Evolutionary conservation across 1,284 basidiomycete genomes (phyloP).

Genomic region (Lentinula novae-zelandiae): DNA sequence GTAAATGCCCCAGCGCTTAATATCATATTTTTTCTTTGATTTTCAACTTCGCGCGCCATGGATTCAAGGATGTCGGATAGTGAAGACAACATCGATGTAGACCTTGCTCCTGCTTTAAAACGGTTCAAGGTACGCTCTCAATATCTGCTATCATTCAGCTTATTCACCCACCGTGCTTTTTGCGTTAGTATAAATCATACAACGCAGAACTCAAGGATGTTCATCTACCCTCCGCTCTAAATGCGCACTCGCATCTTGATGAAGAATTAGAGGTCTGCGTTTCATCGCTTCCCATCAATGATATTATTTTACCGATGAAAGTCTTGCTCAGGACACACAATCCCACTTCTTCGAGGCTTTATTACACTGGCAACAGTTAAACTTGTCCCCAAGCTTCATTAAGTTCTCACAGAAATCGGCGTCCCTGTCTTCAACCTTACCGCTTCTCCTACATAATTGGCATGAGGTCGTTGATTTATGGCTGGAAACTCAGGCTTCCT

Average conservation of each 20-base stretch:
- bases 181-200: constrained; percentile 68
- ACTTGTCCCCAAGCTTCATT: constrained; percentile 75
- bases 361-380: constrained; percentile 74
- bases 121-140: constrained; percentile 12
- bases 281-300: constrained; percentile 5
- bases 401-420: constrained; percentile 60
- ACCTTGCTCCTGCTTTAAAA: constrained; percentile 1
- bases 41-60: too few species aligned
- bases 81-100: constrained; percentile 4
- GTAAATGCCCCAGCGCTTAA: neutral
- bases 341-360: constrained; percentile 72
- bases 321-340: constrained; percentile 49
- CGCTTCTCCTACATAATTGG: constrained; percentile 81
- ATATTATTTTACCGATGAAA: constrained; percentile 23
- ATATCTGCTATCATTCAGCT: neutral
- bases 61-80: neutral
- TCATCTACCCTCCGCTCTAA: constrained; percentile 64
- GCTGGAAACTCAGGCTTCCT: constrained; percentile 47
- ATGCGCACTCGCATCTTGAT: constrained; percentile 29
- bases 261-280: constrained; percentile 53
- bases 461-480: constrained; percentile 61
- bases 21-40: neutral
- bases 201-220: constrained; percentile 62
- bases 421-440: constrained; percentile 71
- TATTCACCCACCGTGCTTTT: neutral